Evolutionary conservation across 2,329 filamentous ascomycete species (phyloP).

Genomic region (Calonectria henricotiae): DNA sequence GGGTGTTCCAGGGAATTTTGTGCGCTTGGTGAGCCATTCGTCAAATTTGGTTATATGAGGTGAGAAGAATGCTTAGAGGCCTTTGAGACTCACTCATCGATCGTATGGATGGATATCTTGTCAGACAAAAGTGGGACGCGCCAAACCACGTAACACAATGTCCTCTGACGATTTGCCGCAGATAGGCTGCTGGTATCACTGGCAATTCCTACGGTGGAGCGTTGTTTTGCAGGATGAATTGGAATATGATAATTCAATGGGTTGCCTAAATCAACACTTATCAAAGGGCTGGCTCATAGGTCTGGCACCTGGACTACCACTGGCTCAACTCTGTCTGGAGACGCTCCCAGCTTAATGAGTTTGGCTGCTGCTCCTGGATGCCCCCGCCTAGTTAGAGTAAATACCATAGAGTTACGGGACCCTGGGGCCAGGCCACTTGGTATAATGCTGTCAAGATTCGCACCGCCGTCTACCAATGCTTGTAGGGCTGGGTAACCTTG

Average conservation of each 20-base stretch:
- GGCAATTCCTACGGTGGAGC: not conserved
- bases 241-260: not conserved
- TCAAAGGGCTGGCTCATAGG: not conserved
- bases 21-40: slow-evolving; percentile 39
- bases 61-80: not conserved
- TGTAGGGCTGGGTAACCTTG: slow-evolving; percentile 23
- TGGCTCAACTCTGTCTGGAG: not conserved
- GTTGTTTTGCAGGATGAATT: not conserved
- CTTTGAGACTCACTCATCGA: not conserved
- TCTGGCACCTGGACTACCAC: not conserved
- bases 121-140: slow-evolving; percentile 17
- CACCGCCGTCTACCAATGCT: slow-evolving; percentile 36
- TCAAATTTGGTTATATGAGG: not conserved
- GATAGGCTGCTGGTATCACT: not conserved
- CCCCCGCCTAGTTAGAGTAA: slow-evolving; percentile 6
- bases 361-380: slow-evolving; percentile 31
- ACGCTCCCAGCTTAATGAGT: slow-evolving; percentile 19
- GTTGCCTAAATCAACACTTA: not conserved
- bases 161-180: not conserved
- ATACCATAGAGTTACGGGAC: slow-evolving; percentile 24
- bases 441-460: slow-evolving; percentile 36
- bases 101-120: slow-evolving; percentile 3
- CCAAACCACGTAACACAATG: not conserved
- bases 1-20: slow-evolving; percentile 35
- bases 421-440: slow-evolving; percentile 24